phyloP scores from a whole-genome alignment of 2,329 filamentous ascomycete species.

The Ilyonectria mors-panacis region DNA sequence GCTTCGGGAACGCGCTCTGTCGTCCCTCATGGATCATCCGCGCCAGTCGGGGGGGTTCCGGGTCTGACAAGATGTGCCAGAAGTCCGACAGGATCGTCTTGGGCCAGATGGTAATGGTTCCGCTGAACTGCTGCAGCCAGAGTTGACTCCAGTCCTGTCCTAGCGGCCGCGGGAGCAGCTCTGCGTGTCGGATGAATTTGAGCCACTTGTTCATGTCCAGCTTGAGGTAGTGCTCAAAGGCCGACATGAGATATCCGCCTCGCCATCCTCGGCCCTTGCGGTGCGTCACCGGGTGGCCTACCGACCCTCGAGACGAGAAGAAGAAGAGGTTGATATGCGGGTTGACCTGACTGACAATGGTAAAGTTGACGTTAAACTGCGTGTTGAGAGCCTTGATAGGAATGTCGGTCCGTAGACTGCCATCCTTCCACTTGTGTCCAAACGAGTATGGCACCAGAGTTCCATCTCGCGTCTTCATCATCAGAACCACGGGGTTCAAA shows the following conservation, averaged over 20 bases:
- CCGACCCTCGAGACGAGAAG: conserved; percentile 93
- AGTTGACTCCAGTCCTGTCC: conserved; percentile 98
- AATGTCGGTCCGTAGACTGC: conserved; percentile 93
- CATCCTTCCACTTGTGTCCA: conserved; percentile 99
- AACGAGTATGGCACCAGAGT: conserved; percentile 91
- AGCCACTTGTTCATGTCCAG: conserved; percentile 98
- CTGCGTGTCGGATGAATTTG: conserved; percentile 91
- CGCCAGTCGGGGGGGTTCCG: conserved; percentile 80
- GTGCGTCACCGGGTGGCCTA: conserved; percentile 94
- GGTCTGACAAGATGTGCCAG: conserved; percentile 87
- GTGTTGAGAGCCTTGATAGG: conserved; percentile 94
- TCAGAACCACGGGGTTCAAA: conserved; percentile 92
- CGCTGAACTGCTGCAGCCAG: conserved; percentile 95
- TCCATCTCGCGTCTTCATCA: conserved; percentile 87
- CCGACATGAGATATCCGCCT: conserved; percentile 93
- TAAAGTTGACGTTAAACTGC: conserved; percentile 99
- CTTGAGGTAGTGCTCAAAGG: conserved; percentile 94
- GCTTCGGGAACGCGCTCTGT: conserved; percentile 89
- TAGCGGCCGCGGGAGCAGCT: conserved; percentile 89
- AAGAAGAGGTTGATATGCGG: conserved; percentile 99
- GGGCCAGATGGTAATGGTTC: conserved; percentile 97
- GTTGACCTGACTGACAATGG: conserved; percentile 90
- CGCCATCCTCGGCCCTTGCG: conserved; percentile 95
- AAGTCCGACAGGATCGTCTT: conserved; percentile 86
- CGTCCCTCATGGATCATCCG: conserved; percentile 93